Evolutionary conservation across 495 filamentous ascomycete species (phyloP).

Genomic region (Trichoderma virens): DNA sequence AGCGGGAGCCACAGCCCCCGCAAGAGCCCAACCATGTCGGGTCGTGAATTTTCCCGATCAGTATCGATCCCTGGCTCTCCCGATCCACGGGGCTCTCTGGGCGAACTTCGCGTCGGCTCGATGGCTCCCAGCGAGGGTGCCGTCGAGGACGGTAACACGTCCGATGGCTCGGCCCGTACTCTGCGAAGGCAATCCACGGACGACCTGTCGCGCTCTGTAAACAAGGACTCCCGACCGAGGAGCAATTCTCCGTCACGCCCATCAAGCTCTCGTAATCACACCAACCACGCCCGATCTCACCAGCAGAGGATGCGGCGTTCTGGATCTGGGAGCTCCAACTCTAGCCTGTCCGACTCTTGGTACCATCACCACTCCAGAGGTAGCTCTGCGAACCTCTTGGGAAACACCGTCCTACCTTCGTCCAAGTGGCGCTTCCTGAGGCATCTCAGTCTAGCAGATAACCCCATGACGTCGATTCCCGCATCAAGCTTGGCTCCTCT

Average conservation of each 20-base stretch:
- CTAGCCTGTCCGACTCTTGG: conserved; percentile 66
- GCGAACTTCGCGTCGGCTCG: conserved; percentile 38
- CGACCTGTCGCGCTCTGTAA: conserved; percentile 27
- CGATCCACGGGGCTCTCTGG: conserved; percentile 38
- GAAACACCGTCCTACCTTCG: conserved; percentile 57
- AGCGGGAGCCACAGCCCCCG: conserved; percentile 51
- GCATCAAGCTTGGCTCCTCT: conserved; percentile 69
- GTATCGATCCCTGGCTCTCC: conserved; percentile 61
- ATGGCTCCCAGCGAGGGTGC: conserved; percentile 32
- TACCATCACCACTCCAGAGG: conserved; percentile 47
- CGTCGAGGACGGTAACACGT: conserved; percentile 20
- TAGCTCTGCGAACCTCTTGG: conserved; percentile 65
- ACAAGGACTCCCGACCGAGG: conserved; percentile 44
- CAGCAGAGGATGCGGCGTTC: conserved; percentile 67
- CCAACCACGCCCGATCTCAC: conserved; percentile 45
- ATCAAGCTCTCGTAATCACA: conserved; percentile 59
- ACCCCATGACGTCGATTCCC: conserved; percentile 72
- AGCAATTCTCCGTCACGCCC: conserved; percentile 78
- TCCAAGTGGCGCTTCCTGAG: conserved; percentile 92
- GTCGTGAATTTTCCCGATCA: conserved; percentile 48
- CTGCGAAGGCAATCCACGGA: conserved; percentile 32
- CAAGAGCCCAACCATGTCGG: conserved; percentile 46
- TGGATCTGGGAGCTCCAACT: conserved; percentile 86
- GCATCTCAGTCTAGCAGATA: conserved; percentile 87
- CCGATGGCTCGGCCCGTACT: conserved; percentile 33